phyloP scores from a whole-genome alignment of 495 filamentous ascomycete genomes.

The Aspergillus biplanus region DNA sequence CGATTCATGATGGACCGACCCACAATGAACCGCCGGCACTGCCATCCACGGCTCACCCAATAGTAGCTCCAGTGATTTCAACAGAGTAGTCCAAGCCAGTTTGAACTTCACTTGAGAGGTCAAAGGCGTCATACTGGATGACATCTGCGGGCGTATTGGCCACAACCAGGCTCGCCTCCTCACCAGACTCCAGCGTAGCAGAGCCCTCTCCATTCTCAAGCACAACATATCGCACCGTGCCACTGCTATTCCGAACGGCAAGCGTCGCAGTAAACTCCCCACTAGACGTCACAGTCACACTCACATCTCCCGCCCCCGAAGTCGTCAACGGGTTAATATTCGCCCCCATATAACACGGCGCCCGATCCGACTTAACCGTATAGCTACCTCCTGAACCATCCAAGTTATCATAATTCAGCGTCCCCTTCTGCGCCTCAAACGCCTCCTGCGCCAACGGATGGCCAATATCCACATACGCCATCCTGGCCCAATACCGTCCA shows the following conservation, averaged over 20 bases:
- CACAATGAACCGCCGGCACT: no score
- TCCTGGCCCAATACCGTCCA: conserved; percentile 21
- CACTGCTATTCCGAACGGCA: conserved; percentile 8
- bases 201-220: conserved; percentile 9
- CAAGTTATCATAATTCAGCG: conserved; percentile 15
- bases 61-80: conserved; percentile 11
- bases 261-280: conserved; percentile 14
- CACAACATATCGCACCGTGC: conserved; percentile 11
- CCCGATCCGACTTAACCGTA: conserved; percentile 11
- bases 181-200: background rate
- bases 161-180: conserved; percentile 20
- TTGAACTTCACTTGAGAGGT: conserved; percentile 9
- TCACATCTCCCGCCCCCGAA: conserved; percentile 2
- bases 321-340: conserved; percentile 18
- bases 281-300: conserved; percentile 3
- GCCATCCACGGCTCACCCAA: background rate
- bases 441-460: conserved; percentile 12
- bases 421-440: conserved; percentile 10
- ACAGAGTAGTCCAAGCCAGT: conserved; percentile 18
- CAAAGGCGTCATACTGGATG: conserved; percentile 17
- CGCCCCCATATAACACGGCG: conserved; percentile 20
- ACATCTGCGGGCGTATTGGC: conserved; percentile 14
- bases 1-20: no score
- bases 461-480: conserved; percentile 23
- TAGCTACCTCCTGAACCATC: conserved; percentile 12